These are phyloP conservation scores for Macrophomina phaseolina DNA, from an alignment of 2,329 filamentous ascomycete species.

Conservation along the genomic window DNA sequence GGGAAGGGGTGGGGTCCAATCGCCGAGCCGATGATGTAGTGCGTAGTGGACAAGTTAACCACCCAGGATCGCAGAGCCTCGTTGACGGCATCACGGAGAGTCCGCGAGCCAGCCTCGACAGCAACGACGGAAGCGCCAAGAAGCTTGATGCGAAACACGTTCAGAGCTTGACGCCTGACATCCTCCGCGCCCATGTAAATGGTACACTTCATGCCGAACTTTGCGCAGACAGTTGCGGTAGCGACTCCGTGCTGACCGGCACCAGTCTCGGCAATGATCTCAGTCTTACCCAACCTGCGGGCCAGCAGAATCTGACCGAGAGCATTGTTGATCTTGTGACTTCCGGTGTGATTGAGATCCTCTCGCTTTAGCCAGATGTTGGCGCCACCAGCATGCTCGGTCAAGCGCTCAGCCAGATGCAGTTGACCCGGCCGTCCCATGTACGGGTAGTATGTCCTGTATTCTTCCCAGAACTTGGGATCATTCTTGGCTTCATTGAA, in stretches of 20 bases:
- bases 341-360: slow-evolving; percentile 96
- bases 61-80: slow-evolving; percentile 93
- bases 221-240: slow-evolving; percentile 94
- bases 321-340: slow-evolving; percentile 99
- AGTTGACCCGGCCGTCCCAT: slow-evolving; percentile 94
- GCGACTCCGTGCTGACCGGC: slow-evolving; percentile 98
- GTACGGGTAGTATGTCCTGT: slow-evolving; percentile 92
- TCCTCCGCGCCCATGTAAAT: slow-evolving; percentile 99
- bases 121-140: slow-evolving; percentile 91
- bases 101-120: slow-evolving; percentile 84
- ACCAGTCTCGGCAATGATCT: slow-evolving; percentile 97
- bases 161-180: slow-evolving; percentile 91
- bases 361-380: slow-evolving; percentile 98
- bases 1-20: slow-evolving; percentile 98
- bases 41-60: slow-evolving; percentile 91
- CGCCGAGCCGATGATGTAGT: slow-evolving; percentile 97
- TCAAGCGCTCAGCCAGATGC: slow-evolving; percentile 86
- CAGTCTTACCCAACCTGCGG: slow-evolving; percentile 84
- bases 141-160: slow-evolving; percentile 98
- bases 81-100: slow-evolving; percentile 74
- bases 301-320: slow-evolving; percentile 80
- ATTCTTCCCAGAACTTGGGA: slow-evolving; percentile 95
- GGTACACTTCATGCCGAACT: slow-evolving; percentile 97
- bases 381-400: slow-evolving; percentile 85
- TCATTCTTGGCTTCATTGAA: slow-evolving; percentile 89